Base-by-base conservation (phyloP, 768 basidiomycete species). In the Kwoniella bestiolae region DNA sequence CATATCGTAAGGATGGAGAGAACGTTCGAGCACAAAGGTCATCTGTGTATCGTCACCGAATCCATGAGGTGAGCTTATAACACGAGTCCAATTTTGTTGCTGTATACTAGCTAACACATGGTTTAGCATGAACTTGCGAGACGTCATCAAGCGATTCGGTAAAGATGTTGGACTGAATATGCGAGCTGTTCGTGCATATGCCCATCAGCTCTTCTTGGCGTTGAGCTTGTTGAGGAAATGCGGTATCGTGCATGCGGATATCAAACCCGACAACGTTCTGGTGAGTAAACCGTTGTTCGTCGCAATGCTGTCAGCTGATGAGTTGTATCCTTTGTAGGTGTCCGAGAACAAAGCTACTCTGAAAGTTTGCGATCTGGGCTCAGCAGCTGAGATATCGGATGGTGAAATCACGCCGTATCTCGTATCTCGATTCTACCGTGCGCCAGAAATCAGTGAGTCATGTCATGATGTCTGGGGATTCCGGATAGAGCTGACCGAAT, bases 241-340 rank as follows among this genome's bases (percentile, higher is more conserved):
- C 65, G 92, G 91, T 70, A 88, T 98, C 65, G 96, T 97, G 87
- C 96, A 99, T 75, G 96, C 96, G 6, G 96, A 99, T 78, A 91
- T 99, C 79, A 98, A 98, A 81, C 96, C 96, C 21, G 96, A 98
- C 80, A 98, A 98, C 79, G 95, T 99, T 46, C 81, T 98, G 75
- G 94, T 94, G 68, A 32, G 89, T 85, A 3, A 31, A 32, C 11
- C 14, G 12, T 31, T 32, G 23, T 16, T 32, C 21, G 35, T 41
- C 25, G n/a, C n/a, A n/a, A n/a, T n/a, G n/a, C 12, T 3, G 21
- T 47, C 46, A 18, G 25, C 47, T 49, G 23, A 25, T 50, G 46
- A 41, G 28, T 7, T 31, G 26, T 18, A 21, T 32, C 3, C 31
- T 11, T 34, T 18, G 32, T 67, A 97, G 94, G 94, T 97, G 31